A percentile compares a stretch with the other conserved stretches of the same genome.
Evolutionary conservation across 2,329 filamentous ascomycete genomes (phyloP).

Genomic region (Pleomassaria siparia): DNA sequence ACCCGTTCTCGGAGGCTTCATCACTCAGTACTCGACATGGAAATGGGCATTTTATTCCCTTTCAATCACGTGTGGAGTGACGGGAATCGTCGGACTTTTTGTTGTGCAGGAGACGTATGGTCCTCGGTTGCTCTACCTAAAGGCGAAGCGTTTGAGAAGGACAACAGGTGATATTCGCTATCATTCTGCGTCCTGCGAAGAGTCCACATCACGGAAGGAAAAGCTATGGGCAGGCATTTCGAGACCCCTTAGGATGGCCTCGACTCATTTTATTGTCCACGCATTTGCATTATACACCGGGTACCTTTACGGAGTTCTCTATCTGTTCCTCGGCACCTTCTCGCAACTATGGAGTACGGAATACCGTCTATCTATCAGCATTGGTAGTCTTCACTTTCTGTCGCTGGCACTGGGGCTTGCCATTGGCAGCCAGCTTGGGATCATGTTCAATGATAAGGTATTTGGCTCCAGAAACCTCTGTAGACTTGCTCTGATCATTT

Average conservation of each 20-base stretch:
- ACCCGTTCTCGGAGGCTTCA: slow-evolving; percentile 63
- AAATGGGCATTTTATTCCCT: slow-evolving; percentile 70
- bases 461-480: background rate
- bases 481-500: background rate
- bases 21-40: slow-evolving; percentile 63
- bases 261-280: slow-evolving; percentile 63
- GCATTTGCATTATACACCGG: slow-evolving; percentile 57
- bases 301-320: slow-evolving; percentile 63
- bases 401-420: slow-evolving; percentile 64
- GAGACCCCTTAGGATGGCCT: slow-evolving; percentile 52
- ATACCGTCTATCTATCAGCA: slow-evolving; percentile 59
- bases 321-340: slow-evolving; percentile 65
- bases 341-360: slow-evolving; percentile 57
- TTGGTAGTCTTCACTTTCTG: slow-evolving; percentile 64
- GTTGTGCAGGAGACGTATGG: slow-evolving; percentile 64
- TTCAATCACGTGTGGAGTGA: slow-evolving; percentile 58
- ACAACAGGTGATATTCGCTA: background rate
- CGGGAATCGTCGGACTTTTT: slow-evolving; percentile 62
- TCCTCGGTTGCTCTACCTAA: slow-evolving; percentile 54
- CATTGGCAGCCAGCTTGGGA: slow-evolving; percentile 43
- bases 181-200: background rate
- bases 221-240: background rate
- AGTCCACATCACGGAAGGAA: background rate
- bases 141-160: background rate
- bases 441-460: slow-evolving; percentile 49